Percentiles rank a stretch among this genome's conserved stretches.
phyloP scores from a whole-genome alignment of 2,329 filamentous ascomycete genomes.

The Colletotrichum eleusines region DNA sequence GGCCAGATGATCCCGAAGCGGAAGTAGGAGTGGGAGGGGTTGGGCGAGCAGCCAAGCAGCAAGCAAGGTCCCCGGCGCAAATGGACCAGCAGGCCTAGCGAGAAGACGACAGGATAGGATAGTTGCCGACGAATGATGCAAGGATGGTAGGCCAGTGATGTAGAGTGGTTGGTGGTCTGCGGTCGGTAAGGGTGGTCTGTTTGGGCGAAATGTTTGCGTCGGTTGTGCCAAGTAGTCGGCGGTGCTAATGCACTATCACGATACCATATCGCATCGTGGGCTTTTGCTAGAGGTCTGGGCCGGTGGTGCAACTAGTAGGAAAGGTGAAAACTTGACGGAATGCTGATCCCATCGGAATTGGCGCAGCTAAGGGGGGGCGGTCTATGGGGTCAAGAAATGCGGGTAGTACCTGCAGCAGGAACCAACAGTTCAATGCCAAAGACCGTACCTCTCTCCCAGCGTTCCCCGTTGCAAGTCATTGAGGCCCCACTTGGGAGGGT shows the following conservation, averaged over 20 bases:
- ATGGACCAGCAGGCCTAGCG: constrained; percentile 16
- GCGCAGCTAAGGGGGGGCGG: constrained; percentile 17
- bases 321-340: constrained; percentile 35
- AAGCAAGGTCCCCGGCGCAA: constrained; percentile 39
- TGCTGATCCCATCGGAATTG: constrained; percentile 36
- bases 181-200: constrained; percentile 5
- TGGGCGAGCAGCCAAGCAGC: constrained; percentile 6
- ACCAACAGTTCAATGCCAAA: constrained; percentile 38
- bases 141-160: constrained; percentile 13
- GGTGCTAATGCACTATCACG: constrained; percentile 30
- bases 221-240: constrained; percentile 2
- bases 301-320: constrained; percentile 31
- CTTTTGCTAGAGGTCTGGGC: constrained; percentile 18
- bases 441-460: not conserved
- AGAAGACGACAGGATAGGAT: not conserved
- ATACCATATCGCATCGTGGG: constrained; percentile 26
- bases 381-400: constrained; percentile 27
- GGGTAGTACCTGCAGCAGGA: constrained; percentile 42
- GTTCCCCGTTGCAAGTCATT: constrained; percentile 23
- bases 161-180: not conserved
- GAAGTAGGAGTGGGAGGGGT: constrained; percentile 28
- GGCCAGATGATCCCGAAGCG: constrained; percentile 34
- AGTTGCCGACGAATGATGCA: constrained; percentile 5
- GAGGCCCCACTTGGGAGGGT: constrained; percentile 25
- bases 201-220: not conserved